Evolutionary conservation across 257 asterid genomes (phyloP), one percentile per base, ranked within the genome.

Genomic region (Rehmannia glutinosa): DNA sequence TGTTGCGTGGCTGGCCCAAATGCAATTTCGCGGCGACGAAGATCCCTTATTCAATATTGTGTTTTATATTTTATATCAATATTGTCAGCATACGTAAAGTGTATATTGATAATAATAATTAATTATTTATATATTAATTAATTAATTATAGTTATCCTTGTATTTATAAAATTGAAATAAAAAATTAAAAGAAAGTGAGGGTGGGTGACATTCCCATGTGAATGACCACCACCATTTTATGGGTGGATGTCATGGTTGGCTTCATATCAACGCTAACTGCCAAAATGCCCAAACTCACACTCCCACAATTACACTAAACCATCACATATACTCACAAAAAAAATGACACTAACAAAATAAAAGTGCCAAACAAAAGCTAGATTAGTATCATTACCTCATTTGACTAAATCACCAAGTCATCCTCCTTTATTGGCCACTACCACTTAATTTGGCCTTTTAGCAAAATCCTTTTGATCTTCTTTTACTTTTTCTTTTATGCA

Each of bases 241-340:
- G 64, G 92, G 92, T 87, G 92, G 95, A 87, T 81, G 81, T 80
- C 82, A 52, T 62, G 74, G 83, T 84, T 84, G 96, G 96, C 96
- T 88, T 88, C 81, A 80, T 86, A 88, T 82, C 91, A 88, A 88
- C 96, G 94, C 96, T 55, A 88, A 82, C 78, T 67, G 89, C 89
- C 94, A 84, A 88, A 87, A 72, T 70, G 33, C 69, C 66, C 69
- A 53, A 72, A 78, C 60, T 60, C 67, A 33, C 57, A 25, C 36
- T 56, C 74, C 66, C 62, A 59, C 69, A 69, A 67, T 46, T 54
- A 64, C 77, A 72, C 79, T 66, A 73, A 73, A 76, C 70, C 72
- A 63, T 56, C 68, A 70, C 63, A 71, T 42, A 33, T 30, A 30
- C 35, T 30, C 35, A 45, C 58, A 64, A 56, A 57, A 78, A 64